Conservation (phyloP, 306 rosid species). For the Ormosia emarginata region DNA sequence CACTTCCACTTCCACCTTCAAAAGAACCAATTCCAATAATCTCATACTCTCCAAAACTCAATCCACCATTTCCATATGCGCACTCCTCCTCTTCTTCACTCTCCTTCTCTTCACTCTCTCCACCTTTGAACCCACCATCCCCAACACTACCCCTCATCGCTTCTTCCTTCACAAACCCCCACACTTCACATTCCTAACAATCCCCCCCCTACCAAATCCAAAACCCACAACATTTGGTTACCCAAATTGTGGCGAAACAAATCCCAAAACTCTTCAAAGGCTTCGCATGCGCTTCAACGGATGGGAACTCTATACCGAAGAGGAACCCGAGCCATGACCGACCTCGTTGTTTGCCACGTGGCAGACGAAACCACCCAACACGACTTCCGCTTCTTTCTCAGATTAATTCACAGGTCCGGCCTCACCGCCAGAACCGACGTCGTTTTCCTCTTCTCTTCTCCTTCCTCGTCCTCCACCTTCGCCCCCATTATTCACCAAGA, state of each 20-base stretch:
- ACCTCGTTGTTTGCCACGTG: constrained; percentile 71
- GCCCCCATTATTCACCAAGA: constrained; percentile 46
- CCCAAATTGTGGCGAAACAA: constrained; percentile 30
- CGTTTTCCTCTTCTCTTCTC: constrained; percentile 54
- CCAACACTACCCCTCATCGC: constrained; percentile 25
- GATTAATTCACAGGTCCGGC: constrained; percentile 63
- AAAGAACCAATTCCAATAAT: constrained; percentile 29
- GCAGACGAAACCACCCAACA: constrained; percentile 40
- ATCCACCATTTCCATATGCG: constrained; percentile 77
- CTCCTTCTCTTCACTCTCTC: constrained; percentile 87
- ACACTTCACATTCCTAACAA: neutral
- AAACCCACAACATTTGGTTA: constrained; percentile 7
- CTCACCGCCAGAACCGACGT: constrained; percentile 66
- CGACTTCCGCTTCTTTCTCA: constrained; percentile 61
- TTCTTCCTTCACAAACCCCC: constrained; percentile 21
- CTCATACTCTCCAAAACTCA: constrained; percentile 55
- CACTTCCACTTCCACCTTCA: neutral
- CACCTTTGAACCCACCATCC: constrained; percentile 58
- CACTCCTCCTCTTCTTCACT: constrained; percentile 62
- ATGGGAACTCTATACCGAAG: constrained; percentile 76
- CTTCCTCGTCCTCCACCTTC: constrained; percentile 25
- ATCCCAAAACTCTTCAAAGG: neutral
- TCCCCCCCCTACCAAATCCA: neutral
- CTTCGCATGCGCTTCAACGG: neutral
- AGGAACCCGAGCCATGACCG: constrained; percentile 74